Evolutionary conservation across 2,329 filamentous ascomycete species (phyloP).

Genomic region (Colletotrichum sp.): DNA sequence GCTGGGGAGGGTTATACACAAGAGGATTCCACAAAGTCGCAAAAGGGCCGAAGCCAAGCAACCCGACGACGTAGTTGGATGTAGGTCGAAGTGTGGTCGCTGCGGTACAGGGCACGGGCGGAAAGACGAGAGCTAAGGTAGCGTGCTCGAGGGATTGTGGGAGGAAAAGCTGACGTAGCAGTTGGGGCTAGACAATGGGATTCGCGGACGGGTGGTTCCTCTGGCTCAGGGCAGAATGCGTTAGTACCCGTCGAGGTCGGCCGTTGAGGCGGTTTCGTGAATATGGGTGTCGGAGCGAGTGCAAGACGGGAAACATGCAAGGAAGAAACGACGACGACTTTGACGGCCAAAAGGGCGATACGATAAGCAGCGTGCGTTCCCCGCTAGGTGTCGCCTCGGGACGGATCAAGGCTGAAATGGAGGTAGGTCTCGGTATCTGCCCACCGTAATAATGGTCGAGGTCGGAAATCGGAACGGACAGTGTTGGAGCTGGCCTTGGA

Average conservation of each 20-base stretch:
- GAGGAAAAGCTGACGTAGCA: slow-evolving; percentile 13
- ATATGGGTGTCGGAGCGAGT: not conserved
- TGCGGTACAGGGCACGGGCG: not conserved
- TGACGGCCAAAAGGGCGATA: not conserved
- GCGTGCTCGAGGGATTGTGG: not conserved
- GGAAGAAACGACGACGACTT: not conserved
- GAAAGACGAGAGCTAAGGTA: slow-evolving; percentile 1
- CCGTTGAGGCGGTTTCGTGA: not conserved
- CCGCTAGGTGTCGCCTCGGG: not conserved
- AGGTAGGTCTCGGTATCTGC: not conserved
- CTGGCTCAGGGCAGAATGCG: not conserved
- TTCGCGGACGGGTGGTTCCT: not conserved
- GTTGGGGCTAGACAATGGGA: not conserved
- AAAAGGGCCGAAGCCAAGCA: slow-evolving; percentile 15
- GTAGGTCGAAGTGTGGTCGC: not conserved
- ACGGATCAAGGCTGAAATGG: not conserved
- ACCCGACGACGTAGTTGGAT: not conserved
- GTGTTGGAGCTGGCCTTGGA: not conserved
- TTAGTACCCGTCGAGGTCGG: not conserved
- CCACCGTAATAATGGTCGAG: not conserved
- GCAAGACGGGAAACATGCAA: not conserved
- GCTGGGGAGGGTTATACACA: not conserved
- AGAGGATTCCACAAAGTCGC: not conserved
- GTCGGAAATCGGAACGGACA: not conserved
- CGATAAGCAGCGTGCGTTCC: not conserved